Conservation (phyloP, 73 alveolate genomes). For the Paramecium sonneborni region DNA sequence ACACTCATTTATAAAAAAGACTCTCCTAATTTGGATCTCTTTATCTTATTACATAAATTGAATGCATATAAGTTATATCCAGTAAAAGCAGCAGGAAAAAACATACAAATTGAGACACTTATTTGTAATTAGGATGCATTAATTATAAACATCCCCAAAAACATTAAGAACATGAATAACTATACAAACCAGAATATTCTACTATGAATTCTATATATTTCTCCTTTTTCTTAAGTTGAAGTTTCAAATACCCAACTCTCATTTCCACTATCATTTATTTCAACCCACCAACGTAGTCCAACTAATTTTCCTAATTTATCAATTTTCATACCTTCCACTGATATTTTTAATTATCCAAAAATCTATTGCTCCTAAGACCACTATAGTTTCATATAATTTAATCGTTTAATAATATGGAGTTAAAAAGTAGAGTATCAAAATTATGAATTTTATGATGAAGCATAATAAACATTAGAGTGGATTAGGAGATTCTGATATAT, state of each 20-base stretch:
- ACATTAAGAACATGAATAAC: conserved; percentile 47
- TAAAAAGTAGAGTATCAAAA: conserved; percentile 15
- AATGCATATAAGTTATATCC: conserved; percentile 43
- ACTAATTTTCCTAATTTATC: conserved; percentile 73
- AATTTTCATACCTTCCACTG: conserved; percentile 71
- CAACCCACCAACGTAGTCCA: conserved; percentile 95
- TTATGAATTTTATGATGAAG: neutral
- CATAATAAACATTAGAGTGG: conserved; percentile 13
- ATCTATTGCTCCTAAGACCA: conserved; percentile 73
- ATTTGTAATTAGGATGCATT: neutral
- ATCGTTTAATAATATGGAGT: conserved; percentile 55
- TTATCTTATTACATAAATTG: conserved; percentile 24
- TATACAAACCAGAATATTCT: conserved; percentile 56
- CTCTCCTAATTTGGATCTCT: conserved; percentile 11
- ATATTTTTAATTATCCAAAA: conserved; percentile 88
- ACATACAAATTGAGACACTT: conserved; percentile 27
- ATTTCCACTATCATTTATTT: conserved; percentile 85
- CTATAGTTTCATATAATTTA: conserved; percentile 63
- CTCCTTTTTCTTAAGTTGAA: conserved; percentile 10
- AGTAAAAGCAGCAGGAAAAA: conserved; percentile 21
- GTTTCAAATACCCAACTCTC: conserved; percentile 92
- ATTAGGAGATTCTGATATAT: conserved; percentile 39
- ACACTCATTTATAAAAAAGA: neutral
- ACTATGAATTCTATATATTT: conserved; percentile 10
- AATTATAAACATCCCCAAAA: conserved; percentile 40